A percentile compares a stretch with the other conserved stretches of the same genome.
phyloP scores from a whole-genome alignment of 2,329 filamentous ascomycete genomes.

The Beauveria varroae region DNA sequence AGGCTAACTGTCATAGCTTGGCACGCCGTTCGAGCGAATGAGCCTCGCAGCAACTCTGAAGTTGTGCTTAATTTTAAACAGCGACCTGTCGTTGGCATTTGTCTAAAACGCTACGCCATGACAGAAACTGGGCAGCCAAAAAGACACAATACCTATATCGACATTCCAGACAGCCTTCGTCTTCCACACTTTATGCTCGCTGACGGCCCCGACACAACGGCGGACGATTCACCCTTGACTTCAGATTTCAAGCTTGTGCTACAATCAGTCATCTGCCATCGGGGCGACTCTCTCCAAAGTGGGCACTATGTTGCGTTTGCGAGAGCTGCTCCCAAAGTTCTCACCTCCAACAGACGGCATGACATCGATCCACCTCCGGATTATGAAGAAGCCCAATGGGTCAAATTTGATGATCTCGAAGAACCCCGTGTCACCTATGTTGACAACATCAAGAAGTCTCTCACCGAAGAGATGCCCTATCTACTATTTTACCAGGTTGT shows the following conservation, averaged over 20 bases:
- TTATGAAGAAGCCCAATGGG: slow-evolving; percentile 72
- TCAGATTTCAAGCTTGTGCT: slow-evolving; percentile 91
- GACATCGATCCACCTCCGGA: slow-evolving; percentile 52
- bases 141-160: slow-evolving; percentile 74
- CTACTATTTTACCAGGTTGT: slow-evolving; percentile 92
- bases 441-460: slow-evolving; percentile 66
- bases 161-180: slow-evolving; percentile 76
- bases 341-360: slow-evolving; percentile 52
- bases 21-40: slow-evolving; percentile 58
- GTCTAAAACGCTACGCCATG: slow-evolving; percentile 79
- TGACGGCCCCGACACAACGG: slow-evolving; percentile 59
- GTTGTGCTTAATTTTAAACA: slow-evolving; percentile 83
- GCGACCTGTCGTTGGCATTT: slow-evolving; percentile 83
- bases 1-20: slow-evolving; percentile 56
- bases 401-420: slow-evolving; percentile 83
- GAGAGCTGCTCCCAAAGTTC: slow-evolving; percentile 58
- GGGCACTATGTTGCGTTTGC: slow-evolving; percentile 89
- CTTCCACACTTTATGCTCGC: slow-evolving; percentile 81
- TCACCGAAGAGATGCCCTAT: slow-evolving; percentile 87
- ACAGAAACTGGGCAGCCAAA: slow-evolving; percentile 59
- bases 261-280: slow-evolving; percentile 88
- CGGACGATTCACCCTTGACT: slow-evolving; percentile 55
- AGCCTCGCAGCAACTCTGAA: slow-evolving; percentile 61
- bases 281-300: slow-evolving; percentile 75
- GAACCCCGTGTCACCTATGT: slow-evolving; percentile 65